Percentiles rank a stretch among this genome's conserved stretches.
Evolutionary conservation across 2,329 filamentous ascomycete species (phyloP).

Genomic region (Cytospora leucostoma): DNA sequence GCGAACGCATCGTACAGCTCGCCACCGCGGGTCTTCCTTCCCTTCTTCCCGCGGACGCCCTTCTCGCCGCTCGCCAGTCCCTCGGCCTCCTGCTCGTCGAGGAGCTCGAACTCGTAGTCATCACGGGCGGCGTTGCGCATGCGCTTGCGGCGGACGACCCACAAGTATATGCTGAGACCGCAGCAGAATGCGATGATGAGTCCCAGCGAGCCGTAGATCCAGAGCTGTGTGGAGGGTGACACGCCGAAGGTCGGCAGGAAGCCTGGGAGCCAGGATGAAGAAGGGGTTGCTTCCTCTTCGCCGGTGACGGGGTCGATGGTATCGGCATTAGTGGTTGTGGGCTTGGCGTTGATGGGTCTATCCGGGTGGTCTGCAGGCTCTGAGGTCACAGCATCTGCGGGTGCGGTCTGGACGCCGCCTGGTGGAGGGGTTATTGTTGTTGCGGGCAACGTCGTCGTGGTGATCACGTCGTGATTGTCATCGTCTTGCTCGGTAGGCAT

Average conservation of each 20-base stretch:
- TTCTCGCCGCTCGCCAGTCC: slow-evolving; percentile 50
- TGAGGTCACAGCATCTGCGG: slow-evolving; percentile 33
- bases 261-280: slow-evolving; percentile 72
- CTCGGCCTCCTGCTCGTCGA: slow-evolving; percentile 77
- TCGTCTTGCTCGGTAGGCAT: slow-evolving; percentile 84
- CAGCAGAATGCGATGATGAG: slow-evolving; percentile 83
- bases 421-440: slow-evolving; percentile 64
- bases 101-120: slow-evolving; percentile 91
- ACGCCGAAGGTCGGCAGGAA: slow-evolving; percentile 90
- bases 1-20: slow-evolving; percentile 98
- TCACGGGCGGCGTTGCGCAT: slow-evolving; percentile 74
- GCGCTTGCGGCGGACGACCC: slow-evolving; percentile 74
- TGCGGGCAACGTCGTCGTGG: slow-evolving; percentile 62
- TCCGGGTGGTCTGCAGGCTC: slow-evolving; percentile 65
- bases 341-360: slow-evolving; percentile 58
- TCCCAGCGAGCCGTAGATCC: slow-evolving; percentile 87
- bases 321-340: slow-evolving; percentile 34
- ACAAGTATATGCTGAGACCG: slow-evolving; percentile 80
- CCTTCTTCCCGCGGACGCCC: slow-evolving; percentile 44
- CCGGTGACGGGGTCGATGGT: slow-evolving; percentile 36
- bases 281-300: slow-evolving; percentile 32
- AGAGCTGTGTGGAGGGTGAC: slow-evolving; percentile 82
- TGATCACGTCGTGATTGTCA: slow-evolving; percentile 70
- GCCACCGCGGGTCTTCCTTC: slow-evolving; percentile 67
- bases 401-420: slow-evolving; percentile 45